Conservation (phyloP, 2,329 filamentous ascomycete genomes). For the Leptographium radiaticola region DNA sequence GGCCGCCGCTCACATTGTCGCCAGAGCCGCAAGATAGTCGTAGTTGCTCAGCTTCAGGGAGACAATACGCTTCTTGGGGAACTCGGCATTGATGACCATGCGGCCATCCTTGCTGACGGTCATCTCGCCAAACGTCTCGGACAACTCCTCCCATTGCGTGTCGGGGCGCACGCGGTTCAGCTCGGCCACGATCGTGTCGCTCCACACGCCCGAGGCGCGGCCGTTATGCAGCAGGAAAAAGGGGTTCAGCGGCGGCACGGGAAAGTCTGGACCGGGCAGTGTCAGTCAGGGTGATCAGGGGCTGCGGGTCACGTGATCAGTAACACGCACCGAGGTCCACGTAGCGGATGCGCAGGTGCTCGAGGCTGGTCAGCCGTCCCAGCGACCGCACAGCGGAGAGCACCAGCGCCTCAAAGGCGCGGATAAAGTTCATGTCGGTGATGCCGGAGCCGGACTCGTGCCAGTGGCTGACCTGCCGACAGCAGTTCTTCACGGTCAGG, state of each 20-base stretch:
- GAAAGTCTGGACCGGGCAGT: constrained; percentile 42
- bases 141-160: constrained; percentile 46
- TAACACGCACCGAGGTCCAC: constrained; percentile 50
- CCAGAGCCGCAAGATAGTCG: constrained; percentile 28
- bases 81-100: constrained; percentile 42
- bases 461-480: constrained; percentile 40
- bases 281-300: not conserved
- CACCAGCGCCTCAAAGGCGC: constrained; percentile 56
- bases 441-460: constrained; percentile 57
- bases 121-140: constrained; percentile 50
- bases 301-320: not conserved
- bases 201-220: constrained; percentile 59
- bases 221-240: constrained; percentile 53
- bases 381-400: constrained; percentile 49
- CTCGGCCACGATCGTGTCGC: constrained; percentile 48
- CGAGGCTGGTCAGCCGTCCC: constrained; percentile 42
- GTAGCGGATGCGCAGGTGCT: constrained; percentile 58
- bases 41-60: constrained; percentile 48
- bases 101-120: constrained; percentile 45
- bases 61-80: constrained; percentile 35
- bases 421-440: constrained; percentile 59
- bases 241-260: constrained; percentile 57
- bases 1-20: constrained; percentile 10
- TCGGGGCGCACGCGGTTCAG: constrained; percentile 45
- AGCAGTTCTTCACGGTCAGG: constrained; percentile 63